phyloP scores from a whole-genome alignment of 176 grass and related monocot species.

The Calamus simplicifolius region DNA sequence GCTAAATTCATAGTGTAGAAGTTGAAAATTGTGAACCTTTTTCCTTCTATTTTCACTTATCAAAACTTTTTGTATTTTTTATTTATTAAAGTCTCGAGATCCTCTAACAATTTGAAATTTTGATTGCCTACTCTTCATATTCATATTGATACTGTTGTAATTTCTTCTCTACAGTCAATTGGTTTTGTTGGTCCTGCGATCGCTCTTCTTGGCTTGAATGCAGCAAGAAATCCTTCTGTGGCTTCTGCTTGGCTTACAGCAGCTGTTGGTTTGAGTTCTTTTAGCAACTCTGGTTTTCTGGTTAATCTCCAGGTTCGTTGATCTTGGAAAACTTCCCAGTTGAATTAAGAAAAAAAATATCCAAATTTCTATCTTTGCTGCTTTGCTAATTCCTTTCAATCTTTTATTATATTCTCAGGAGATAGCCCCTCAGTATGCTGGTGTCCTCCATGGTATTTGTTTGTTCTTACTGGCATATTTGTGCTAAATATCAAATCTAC shows the following conservation, averaged over 20 bases:
- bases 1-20: too few relatives aligned
- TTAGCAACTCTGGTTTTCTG: conserved; percentile 94
- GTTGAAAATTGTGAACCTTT: too few relatives aligned
- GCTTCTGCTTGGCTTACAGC: conserved; percentile 88
- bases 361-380: too few relatives aligned
- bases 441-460: conserved; percentile 77
- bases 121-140: neutral
- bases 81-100: neutral
- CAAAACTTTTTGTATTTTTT: too few relatives aligned
- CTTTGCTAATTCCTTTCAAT: conserved; percentile 12
- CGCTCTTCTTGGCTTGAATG: conserved; percentile 77
- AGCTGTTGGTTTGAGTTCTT: conserved; percentile 90
- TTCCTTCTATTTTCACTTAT: too few relatives aligned
- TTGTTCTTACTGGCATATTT: too few relatives aligned
- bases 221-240: conserved; percentile 54
- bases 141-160: conserved; percentile 4
- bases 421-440: conserved; percentile 84
- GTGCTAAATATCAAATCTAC: too few relatives aligned
- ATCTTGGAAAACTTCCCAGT: neutral
- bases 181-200: conserved; percentile 85
- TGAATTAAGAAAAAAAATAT: too few relatives aligned
- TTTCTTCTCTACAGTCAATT: conserved; percentile 53
- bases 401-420: conserved; percentile 42
- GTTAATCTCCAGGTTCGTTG: conserved; percentile 81
- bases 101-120: conserved; percentile 5